Conservation (phyloP, 192 early-diverging fungal genomes). For the Umbelopsis isabellina region DNA sequence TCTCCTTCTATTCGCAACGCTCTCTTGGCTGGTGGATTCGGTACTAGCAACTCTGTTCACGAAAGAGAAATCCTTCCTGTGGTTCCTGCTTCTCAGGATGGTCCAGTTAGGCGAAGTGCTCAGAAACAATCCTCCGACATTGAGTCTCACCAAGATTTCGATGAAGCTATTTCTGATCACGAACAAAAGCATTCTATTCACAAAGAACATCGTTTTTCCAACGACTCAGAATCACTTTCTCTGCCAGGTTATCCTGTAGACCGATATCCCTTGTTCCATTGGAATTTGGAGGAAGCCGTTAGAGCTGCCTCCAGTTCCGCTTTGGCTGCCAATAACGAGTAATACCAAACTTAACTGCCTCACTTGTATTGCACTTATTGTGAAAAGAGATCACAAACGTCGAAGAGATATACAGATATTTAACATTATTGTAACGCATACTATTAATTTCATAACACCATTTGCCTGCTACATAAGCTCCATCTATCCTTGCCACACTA, state of each 20-base stretch:
- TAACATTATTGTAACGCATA: too few relatives aligned
- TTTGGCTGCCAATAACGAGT: neutral
- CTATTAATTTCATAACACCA: too few relatives aligned
- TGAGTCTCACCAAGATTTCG: conserved; percentile 1
- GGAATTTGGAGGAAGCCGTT: conserved; percentile 39
- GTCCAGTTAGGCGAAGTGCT: conserved; percentile 8
- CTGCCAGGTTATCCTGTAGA: conserved; percentile 21
- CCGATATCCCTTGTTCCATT: conserved; percentile 44
- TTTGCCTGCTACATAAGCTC: too few relatives aligned
- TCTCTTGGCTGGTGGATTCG: conserved; percentile 28
- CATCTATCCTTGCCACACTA: too few relatives aligned
- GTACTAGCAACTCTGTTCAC: neutral
- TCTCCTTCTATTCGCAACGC: conserved; percentile 22
- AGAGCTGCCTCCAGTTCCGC: conserved; percentile 21
- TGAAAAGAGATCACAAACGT: neutral
- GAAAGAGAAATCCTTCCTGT: conserved; percentile 34
- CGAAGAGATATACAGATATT: too few relatives aligned
- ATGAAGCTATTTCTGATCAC: neutral
- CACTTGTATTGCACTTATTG: neutral
- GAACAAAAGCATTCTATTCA: neutral
- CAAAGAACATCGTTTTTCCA: conserved; percentile 8
- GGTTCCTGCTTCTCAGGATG: conserved; percentile 36
- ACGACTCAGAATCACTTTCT: neutral
- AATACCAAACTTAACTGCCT: neutral
- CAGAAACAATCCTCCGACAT: neutral